Conservation (phyloP, 2,329 filamentous ascomycete genomes). For the Emmonsiellopsis sp. region DNA sequence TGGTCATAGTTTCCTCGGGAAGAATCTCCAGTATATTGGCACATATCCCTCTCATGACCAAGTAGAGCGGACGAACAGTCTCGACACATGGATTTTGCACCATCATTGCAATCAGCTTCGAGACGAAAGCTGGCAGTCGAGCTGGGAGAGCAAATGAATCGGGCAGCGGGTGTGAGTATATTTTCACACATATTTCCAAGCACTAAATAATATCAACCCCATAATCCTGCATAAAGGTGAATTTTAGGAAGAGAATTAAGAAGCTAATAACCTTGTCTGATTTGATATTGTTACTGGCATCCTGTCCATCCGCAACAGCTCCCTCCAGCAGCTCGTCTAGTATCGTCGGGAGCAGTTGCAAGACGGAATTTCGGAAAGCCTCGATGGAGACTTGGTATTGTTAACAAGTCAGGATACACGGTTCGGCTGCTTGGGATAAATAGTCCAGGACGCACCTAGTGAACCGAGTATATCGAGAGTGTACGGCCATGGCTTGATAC, state of each 20-base stretch:
- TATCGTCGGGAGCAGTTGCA: constrained; percentile 24
- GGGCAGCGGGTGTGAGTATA: constrained; percentile 29
- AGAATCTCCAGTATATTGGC: constrained; percentile 21
- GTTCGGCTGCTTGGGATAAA: not conserved
- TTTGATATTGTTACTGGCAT: no score
- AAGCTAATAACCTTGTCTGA: no score
- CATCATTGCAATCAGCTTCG: constrained; percentile 21
- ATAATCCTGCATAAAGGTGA: no score
- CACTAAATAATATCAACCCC: constrained; percentile 16
- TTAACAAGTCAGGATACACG: constrained; percentile 7
- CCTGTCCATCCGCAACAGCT: constrained; percentile 12
- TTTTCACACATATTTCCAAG: constrained; percentile 20
- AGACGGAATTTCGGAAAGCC: constrained; percentile 23
- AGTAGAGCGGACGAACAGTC: constrained; percentile 26
- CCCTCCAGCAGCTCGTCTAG: constrained; percentile 28
- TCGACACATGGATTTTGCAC: constrained; percentile 22
- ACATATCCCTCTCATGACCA: constrained; percentile 23
- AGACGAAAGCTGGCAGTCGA: constrained; percentile 25
- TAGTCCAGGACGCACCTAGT: constrained; percentile 35
- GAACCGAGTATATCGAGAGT: constrained; percentile 41
- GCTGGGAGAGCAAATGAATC: constrained; percentile 22
- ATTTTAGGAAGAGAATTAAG: no score
- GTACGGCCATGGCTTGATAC: constrained; percentile 43
- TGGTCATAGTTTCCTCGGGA: constrained; percentile 25
- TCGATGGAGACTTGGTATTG: constrained; percentile 18